These are phyloP conservation scores for Helicocarpus griseus DNA, from an alignment of 2,329 filamentous ascomycete species.

Conservation along the genomic window DNA sequence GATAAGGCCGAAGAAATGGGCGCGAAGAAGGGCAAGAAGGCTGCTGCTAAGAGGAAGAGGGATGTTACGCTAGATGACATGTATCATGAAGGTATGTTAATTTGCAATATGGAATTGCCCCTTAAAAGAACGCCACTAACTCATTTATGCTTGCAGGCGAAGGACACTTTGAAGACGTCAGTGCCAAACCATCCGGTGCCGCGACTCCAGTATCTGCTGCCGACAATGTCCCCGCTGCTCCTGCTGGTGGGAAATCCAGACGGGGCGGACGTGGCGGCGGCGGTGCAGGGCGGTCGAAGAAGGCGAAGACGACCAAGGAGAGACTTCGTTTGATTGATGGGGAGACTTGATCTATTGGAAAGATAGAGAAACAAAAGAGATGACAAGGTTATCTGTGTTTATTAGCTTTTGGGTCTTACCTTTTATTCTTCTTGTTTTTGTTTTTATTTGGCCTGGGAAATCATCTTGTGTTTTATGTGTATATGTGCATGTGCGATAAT, in stretches of 20 bases:
- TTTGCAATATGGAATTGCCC: too few relatives aligned
- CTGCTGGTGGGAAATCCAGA: constrained; percentile 46
- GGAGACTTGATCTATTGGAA: constrained; percentile 9
- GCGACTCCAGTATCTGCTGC: constrained; percentile 65
- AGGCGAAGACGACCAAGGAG: constrained; percentile 50
- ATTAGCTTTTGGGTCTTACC: background rate
- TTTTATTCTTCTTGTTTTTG: too few relatives aligned
- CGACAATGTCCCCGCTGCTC: constrained; percentile 30
- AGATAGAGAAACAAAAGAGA: too few relatives aligned
- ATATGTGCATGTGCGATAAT: too few relatives aligned
- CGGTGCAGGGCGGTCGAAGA: constrained; percentile 47
- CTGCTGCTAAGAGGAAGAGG: constrained; percentile 47
- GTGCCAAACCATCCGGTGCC: constrained; percentile 72
- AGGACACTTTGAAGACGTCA: constrained; percentile 84
- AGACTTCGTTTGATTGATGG: constrained; percentile 18
- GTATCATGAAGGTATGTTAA: constrained; percentile 92
- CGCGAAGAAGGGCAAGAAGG: constrained; percentile 43
- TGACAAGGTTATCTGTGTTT: too few relatives aligned
- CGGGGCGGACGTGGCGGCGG: constrained; percentile 42
- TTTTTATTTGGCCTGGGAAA: background rate
- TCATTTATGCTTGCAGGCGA: constrained; percentile 55
- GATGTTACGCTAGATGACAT: constrained; percentile 77
- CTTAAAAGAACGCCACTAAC: too few relatives aligned
- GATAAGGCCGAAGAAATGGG: constrained; percentile 47
- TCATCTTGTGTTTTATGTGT: too few relatives aligned